Conservation (phyloP, 495 filamentous ascomycete species). For the Aeminium ludgeri region DNA sequence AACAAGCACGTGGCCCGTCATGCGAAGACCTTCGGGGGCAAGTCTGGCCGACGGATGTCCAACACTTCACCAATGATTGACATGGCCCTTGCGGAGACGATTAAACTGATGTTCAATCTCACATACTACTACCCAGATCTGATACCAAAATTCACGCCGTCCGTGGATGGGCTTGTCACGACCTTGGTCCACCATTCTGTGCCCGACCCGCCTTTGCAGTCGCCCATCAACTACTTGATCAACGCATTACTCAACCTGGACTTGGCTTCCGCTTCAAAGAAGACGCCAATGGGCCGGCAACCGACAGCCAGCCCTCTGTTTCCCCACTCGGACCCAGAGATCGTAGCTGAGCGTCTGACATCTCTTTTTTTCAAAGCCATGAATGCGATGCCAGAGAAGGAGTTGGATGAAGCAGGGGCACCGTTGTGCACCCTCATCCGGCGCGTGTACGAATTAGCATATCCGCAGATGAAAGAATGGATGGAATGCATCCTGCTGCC, state of each 20-base stretch:
- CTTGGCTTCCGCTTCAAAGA: conserved; percentile 32
- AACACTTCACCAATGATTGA: conserved; percentile 46
- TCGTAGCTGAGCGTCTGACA: conserved; percentile 51
- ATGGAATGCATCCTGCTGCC: conserved; percentile 60
- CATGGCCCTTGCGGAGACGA: conserved; percentile 64
- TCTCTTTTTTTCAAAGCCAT: conserved; percentile 55
- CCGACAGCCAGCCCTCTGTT: conserved; percentile 31
- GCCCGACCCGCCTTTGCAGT: conserved; percentile 40
- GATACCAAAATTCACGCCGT: conserved; percentile 40
- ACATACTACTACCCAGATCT: conserved; percentile 51
- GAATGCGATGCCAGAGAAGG: conserved; percentile 38
- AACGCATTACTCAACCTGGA: conserved; percentile 71
- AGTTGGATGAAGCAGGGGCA: conserved; percentile 50
- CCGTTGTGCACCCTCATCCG: conserved; percentile 60
- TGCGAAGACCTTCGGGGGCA: conserved; percentile 5
- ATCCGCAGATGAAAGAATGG: conserved; percentile 38
- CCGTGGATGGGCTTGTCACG: conserved; percentile 55
- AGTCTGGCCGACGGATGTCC: conserved; percentile 8
- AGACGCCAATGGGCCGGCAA: conserved; percentile 14
- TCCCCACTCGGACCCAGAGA: conserved; percentile 43
- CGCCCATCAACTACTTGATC: conserved; percentile 46
- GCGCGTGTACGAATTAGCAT: conserved; percentile 55
- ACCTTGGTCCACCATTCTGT: conserved; percentile 45
- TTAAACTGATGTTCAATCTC: conserved; percentile 83
- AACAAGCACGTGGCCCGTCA: conserved; percentile 26